These are phyloP conservation scores for Neurospora sp. DNA, from an alignment of 495 filamentous ascomycete species.

Conservation along the genomic window DNA sequence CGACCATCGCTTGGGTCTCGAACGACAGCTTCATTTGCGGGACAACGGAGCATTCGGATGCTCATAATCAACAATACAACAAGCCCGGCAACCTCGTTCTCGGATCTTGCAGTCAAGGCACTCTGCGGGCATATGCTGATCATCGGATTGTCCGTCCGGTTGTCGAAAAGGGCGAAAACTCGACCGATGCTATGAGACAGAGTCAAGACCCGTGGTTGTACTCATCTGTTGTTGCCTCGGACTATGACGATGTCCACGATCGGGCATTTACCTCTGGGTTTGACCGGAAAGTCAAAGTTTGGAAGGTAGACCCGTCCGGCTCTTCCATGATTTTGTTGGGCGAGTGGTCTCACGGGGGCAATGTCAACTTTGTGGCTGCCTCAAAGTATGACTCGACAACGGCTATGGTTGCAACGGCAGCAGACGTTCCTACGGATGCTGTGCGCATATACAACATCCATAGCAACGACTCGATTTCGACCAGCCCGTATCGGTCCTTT, in stretches of 20 bases:
- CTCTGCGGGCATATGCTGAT: constrained; percentile 54
- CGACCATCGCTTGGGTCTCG: constrained; percentile 44
- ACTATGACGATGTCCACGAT: constrained; percentile 49
- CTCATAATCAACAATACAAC: constrained; percentile 76
- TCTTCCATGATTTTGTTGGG: constrained; percentile 29
- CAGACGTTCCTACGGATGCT: constrained; percentile 35
- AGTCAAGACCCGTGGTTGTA: constrained; percentile 61
- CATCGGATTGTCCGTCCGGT: constrained; percentile 53
- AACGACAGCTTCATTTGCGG: constrained; percentile 49
- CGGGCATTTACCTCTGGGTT: constrained; percentile 69
- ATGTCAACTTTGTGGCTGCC: constrained; percentile 61
- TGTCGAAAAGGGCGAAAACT: constrained; percentile 40
- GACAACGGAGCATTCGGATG: constrained; percentile 62
- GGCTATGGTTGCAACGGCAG: constrained; percentile 40
- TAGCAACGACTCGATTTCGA: constrained; percentile 14
- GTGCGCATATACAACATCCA: constrained; percentile 39
- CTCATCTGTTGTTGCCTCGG: constrained; percentile 64
- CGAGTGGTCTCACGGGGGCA: constrained; percentile 52
- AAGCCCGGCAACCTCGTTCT: constrained; percentile 64
- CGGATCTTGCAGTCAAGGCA: constrained; percentile 47
- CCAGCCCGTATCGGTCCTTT: constrained; percentile 24
- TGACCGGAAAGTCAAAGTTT: constrained; percentile 70
- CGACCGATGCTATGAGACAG: constrained; percentile 45
- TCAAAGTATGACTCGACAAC: constrained; percentile 29
- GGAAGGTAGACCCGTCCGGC: constrained; percentile 39